Base-by-base conservation (phyloP, 176 grass and related monocot species). In the Phoenix dactylifera region DNA sequence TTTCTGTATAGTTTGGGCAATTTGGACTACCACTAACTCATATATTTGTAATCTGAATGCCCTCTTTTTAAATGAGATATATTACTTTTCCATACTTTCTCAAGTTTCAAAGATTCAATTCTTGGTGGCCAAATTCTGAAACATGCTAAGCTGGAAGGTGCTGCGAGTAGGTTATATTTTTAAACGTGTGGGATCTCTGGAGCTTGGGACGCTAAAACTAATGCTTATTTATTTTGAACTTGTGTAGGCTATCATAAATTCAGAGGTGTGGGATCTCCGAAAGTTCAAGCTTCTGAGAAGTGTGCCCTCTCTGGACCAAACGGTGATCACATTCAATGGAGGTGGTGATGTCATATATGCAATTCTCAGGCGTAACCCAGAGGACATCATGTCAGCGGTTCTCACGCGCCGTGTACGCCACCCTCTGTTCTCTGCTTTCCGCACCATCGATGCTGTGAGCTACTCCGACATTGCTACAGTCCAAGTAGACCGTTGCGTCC, bases 201-300 rank as follows among this genome's bases (percentile, higher is more conserved):
- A 39, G 10, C 0, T 39, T 39, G 7, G 7, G 1, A 39, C 7
- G 9, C 6, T 39, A 39, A 39, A 39, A 39, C 9, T 12, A 1
- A 6, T 6, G 29, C 29, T 32, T 32, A n/a, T 73, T 3, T 16
- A 17, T 63, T 29, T 57, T 14, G 15, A 50, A 65, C 29, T 58
- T 70, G 66, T 65, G 51, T 55, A 98, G 93, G 87, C 92, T 26
- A 98, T 98, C 26, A 49, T 98, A 26, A 98, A 98, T 73, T 98
- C 87, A 0, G 93, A 98, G 73, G 93, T 98, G 76, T 98, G 93
- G 93, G 87, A 98, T 74, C 76, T 98, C 67, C 86, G 93, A 62
- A 98, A 98, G 60, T 89, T 89, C 57, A 98, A 86, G 70, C 87
- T 98, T 74, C 67, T 98, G 63, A 88, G 93, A 63, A 92, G 84